Base-by-base conservation (phyloP, 108 stramenopile genomes). In the Cyclotella distinguenda region DNA sequence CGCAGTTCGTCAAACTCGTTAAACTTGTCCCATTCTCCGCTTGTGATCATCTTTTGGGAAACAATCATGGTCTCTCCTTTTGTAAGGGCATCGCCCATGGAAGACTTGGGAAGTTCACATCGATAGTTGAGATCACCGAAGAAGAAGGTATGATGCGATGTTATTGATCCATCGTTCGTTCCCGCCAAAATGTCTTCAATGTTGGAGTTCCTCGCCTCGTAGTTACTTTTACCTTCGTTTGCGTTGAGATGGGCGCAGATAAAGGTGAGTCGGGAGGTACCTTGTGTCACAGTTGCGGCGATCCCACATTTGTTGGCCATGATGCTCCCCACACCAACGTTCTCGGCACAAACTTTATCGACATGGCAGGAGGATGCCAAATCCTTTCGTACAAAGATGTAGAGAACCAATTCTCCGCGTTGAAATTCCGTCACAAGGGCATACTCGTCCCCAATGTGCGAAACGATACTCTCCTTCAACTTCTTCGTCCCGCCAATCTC, bases 81-180 rank as follows among this genome's bases (percentile, higher is more conserved):
- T 15, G 60, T 33, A 11, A 31, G 35, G 26, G 16, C 12, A 22
- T 75, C 64, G 6, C 66, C 57, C 5, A 32, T 51, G 32, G 70
- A 16, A 18, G 28, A 21, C 26, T 48, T 26, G 4, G 53, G 70
- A 36, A 48, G 48, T 22, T 23, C 46, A 50, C 61, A 55, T 25
- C 82, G 72, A 67, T 82, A 84, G 52, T 87, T 90, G 57, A 90
- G 64, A 70, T 90, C 88, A 6, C 88, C 88, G 38, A 83, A 60
- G 16, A 71, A 80, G 69, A 90, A 90, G n/a, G 59, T 70, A 59
- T 78, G 80, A 62, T 90, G 88, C 59, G 66, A 69, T 6, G 74
- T 68, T 26, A 81, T 21, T 19, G 72, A 52, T 0, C 51, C 69
- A 48, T 89, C 88, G 32, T 30, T 40, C 10, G 77, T 52, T 16